These are phyloP conservation scores for Nemania diffusa DNA, from an alignment of 2,329 filamentous ascomycete genomes.

Conservation along the genomic window DNA sequence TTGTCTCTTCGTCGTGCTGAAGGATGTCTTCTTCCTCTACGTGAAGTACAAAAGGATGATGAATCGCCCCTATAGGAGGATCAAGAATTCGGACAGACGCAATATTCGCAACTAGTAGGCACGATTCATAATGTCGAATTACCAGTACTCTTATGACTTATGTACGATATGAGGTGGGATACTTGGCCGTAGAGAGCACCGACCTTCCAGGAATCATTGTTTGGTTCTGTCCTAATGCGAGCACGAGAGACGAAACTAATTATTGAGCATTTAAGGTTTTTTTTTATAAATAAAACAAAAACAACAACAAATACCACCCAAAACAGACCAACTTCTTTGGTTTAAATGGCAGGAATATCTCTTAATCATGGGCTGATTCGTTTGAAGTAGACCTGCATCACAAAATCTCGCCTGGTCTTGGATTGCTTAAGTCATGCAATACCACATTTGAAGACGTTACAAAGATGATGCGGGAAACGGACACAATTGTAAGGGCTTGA, in stretches of 20 bases:
- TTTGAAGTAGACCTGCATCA: neutral
- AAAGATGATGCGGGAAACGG: neutral
- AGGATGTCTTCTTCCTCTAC: constrained; percentile 71
- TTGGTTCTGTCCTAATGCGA: neutral
- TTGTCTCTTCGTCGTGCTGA: constrained; percentile 86
- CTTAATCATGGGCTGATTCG: neutral
- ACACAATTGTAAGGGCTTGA: neutral
- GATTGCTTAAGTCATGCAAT: neutral
- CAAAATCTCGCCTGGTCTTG: neutral
- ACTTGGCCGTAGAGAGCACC: neutral
- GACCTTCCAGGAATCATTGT: neutral
- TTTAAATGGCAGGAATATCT: neutral
- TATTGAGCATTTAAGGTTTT: too few species aligned
- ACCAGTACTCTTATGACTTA: constrained; percentile 13
- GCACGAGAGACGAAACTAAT: constrained; percentile 1
- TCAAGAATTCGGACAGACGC: constrained; percentile 57
- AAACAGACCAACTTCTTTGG: neutral
- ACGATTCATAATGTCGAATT: neutral
- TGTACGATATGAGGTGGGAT: constrained; percentile 26
- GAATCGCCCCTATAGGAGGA: constrained; percentile 63
- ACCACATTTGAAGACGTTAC: neutral
- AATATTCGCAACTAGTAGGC: constrained; percentile 35
- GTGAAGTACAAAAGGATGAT: constrained; percentile 71
- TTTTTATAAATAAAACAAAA: too few species aligned
- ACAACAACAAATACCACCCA: neutral